Conservation (phyloP, 2,329 filamentous ascomycete species). For the Orbilia javanica region DNA sequence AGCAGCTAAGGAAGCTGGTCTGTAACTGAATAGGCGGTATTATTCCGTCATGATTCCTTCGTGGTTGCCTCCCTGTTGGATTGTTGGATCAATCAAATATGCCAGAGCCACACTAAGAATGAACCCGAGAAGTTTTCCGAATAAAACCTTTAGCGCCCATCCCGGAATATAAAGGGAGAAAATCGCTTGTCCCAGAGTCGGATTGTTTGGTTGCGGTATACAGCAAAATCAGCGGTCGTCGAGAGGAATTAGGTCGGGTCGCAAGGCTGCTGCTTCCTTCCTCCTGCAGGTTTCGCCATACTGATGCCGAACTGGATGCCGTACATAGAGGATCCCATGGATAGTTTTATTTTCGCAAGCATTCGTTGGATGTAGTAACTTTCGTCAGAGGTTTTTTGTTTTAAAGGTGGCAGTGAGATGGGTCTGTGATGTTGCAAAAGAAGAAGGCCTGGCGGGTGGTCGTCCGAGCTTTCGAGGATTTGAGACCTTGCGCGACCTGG, state of each 20-base stretch:
- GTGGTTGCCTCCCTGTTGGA: neutral
- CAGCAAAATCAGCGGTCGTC: too few relatives aligned
- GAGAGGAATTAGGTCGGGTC: neutral
- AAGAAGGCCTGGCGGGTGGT: too few relatives aligned
- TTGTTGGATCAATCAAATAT: neutral
- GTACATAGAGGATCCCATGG: neutral
- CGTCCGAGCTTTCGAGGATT: too few relatives aligned
- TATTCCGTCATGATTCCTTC: neutral
- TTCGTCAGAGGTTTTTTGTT: neutral
- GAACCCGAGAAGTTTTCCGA: neutral
- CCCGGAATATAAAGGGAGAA: neutral
- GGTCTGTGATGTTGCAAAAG: too few relatives aligned
- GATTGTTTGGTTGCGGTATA: neutral
- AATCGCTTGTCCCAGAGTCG: neutral
- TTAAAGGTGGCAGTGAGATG: neutral
- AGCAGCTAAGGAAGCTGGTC: neutral
- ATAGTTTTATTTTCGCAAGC: neutral
- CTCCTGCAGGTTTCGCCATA: neutral
- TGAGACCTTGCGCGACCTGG: constrained; percentile 5
- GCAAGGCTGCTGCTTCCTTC: neutral
- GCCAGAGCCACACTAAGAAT: neutral
- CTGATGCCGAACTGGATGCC: neutral
- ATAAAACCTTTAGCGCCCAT: neutral
- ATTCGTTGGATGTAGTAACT: neutral
- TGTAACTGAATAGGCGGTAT: neutral